These are phyloP conservation scores for Sarocladium oryzae DNA, from an alignment of 2,329 filamentous ascomycete species.

Conservation along the genomic window DNA sequence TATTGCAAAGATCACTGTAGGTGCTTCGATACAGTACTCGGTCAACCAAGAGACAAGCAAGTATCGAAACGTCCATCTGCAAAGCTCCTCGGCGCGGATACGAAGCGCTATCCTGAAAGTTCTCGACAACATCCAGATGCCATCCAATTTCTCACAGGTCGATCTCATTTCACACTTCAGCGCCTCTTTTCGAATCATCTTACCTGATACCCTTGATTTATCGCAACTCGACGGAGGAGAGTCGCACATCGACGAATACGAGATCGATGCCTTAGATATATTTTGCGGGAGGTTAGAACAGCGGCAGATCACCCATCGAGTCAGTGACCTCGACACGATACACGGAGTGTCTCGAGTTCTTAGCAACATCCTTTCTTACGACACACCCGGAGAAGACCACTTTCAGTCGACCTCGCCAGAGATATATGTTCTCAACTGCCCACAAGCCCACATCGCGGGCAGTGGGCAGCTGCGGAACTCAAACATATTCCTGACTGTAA, in stretches of 20 bases:
- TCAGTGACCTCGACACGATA: slow-evolving; percentile 32
- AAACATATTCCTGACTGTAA: slow-evolving; percentile 19
- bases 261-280: slow-evolving; percentile 29
- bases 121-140: slow-evolving; percentile 28
- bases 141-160: slow-evolving; percentile 24
- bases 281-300: slow-evolving; percentile 26
- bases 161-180: slow-evolving; percentile 30
- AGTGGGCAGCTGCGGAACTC: slow-evolving; percentile 25
- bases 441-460: slow-evolving; percentile 27
- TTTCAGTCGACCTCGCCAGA: slow-evolving; percentile 22
- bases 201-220: slow-evolving; percentile 30
- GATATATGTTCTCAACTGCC: slow-evolving; percentile 30
- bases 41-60: slow-evolving; percentile 24
- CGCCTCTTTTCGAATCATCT: slow-evolving; percentile 27
- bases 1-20: slow-evolving; percentile 31
- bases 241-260: slow-evolving; percentile 23
- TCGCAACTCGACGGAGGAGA: slow-evolving; percentile 18
- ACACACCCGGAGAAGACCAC: slow-evolving; percentile 23
- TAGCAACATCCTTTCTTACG: slow-evolving; percentile 26
- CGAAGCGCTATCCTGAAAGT: slow-evolving; percentile 30
- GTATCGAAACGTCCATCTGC: slow-evolving; percentile 24
- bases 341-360: slow-evolving; percentile 28
- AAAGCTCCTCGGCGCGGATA: slow-evolving; percentile 25
- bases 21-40: slow-evolving; percentile 30
- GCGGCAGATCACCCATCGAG: slow-evolving; percentile 28